Percentiles rank a stretch among this genome's conserved stretches.
These are phyloP conservation scores for Bonia amplexicaulis DNA, from an alignment of 176 grass and related monocot genomes.

Conservation along the genomic window DNA sequence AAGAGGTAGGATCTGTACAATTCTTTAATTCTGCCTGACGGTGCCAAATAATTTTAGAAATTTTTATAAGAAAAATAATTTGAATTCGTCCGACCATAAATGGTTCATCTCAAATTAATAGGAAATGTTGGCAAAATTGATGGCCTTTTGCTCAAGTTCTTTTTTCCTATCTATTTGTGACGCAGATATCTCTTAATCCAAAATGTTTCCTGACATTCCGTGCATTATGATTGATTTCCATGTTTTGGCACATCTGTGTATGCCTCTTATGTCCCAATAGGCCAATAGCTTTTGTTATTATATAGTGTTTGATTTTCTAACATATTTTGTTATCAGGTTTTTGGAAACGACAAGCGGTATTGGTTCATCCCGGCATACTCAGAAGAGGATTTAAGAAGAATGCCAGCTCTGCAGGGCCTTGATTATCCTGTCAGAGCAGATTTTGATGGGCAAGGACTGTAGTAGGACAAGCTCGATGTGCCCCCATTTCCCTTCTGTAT, in stretches of 20 bases:
- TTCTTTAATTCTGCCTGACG: neutral
- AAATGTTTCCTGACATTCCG: neutral
- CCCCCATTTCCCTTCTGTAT: neutral
- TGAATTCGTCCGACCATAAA: neutral
- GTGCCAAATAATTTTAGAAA: neutral
- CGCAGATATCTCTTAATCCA: neutral
- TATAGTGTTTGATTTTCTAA: neutral
- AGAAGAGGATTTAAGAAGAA: conserved; percentile 89
- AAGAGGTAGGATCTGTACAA: neutral
- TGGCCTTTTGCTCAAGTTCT: neutral
- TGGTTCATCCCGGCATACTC: conserved; percentile 92
- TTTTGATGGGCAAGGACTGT: conserved; percentile 30
- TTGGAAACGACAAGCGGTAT: conserved; percentile 73
- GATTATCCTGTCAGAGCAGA: conserved; percentile 82
- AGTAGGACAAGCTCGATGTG: neutral
- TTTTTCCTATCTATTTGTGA: neutral
- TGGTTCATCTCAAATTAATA: neutral
- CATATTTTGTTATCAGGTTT: conserved; percentile 56
- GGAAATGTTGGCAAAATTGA: neutral
- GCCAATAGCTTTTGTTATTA: neutral
- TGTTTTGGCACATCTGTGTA: neutral
- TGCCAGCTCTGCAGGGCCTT: conserved; percentile 69
- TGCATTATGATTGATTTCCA: neutral
- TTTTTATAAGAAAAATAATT: neutral
- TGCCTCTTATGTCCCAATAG: neutral